Evolutionary conservation across 1,139 yeast species (phyloP).

Genomic region (Saccharomyces pastorianus): DNA sequence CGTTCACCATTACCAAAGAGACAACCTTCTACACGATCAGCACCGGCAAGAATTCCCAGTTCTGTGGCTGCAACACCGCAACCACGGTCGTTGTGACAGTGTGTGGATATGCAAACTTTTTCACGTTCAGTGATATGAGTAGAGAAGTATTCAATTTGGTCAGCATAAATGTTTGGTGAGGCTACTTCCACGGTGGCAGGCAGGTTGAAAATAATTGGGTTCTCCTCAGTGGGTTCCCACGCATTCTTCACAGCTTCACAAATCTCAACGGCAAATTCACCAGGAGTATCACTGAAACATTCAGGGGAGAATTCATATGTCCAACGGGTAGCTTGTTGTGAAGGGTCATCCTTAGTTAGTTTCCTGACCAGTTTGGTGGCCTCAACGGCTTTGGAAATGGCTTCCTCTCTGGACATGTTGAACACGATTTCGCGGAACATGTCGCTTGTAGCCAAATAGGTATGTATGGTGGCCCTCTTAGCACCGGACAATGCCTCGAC

Average conservation of each 20-base stretch:
- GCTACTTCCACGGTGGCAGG: slow-evolving; percentile 99
- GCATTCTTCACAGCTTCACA: slow-evolving; percentile 94
- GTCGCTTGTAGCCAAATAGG: slow-evolving; percentile 87
- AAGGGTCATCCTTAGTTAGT: slow-evolving; percentile 83
- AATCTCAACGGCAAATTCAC: slow-evolving; percentile 72
- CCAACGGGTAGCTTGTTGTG: slow-evolving; percentile 69
- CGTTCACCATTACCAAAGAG: slow-evolving; percentile 96
- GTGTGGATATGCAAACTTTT: slow-evolving; percentile 79
- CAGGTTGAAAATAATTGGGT: slow-evolving; percentile 86
- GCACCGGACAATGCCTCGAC: slow-evolving; percentile 87
- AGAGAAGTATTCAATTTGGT: slow-evolving; percentile 86
- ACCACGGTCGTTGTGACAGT: slow-evolving; percentile 95
- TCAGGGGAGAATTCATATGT: slow-evolving; percentile 91
- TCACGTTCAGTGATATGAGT: slow-evolving; percentile 75
- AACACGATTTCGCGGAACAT: slow-evolving; percentile 87
- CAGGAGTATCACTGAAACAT: slow-evolving; percentile 82
- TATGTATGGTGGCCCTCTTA: slow-evolving; percentile 80
- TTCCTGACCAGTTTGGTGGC: slow-evolving; percentile 73
- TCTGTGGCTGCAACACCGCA: slow-evolving; percentile 98
- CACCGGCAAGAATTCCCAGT: slow-evolving; percentile 89
- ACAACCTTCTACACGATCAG: slow-evolving; percentile 97
- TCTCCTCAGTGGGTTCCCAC: slow-evolving; percentile 79
- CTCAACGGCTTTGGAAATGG: slow-evolving; percentile 73
- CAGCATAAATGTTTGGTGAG: slow-evolving; percentile 91
- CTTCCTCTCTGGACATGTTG: slow-evolving; percentile 73